These are phyloP conservation scores for Podila verticillata DNA, from an alignment of 192 early-diverging fungal genomes.

Conservation along the genomic window DNA sequence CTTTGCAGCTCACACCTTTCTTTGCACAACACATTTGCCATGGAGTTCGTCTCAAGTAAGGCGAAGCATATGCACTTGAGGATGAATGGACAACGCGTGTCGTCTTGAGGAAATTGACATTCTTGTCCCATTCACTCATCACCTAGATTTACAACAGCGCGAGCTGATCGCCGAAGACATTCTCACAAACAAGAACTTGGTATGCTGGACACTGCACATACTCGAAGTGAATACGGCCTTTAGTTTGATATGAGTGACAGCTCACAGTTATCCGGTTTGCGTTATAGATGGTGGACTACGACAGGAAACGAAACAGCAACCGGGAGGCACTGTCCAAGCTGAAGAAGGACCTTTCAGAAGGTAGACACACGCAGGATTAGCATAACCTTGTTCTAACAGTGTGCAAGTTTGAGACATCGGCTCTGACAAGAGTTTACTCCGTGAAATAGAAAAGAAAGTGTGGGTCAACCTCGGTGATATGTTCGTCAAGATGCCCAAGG, in stretches of 20 bases:
- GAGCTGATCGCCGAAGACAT: constrained; percentile 65
- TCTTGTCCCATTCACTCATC: neutral
- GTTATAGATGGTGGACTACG: constrained; percentile 63
- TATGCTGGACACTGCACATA: constrained; percentile 21
- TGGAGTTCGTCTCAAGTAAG: constrained; percentile 31
- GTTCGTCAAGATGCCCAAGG: constrained; percentile 64
- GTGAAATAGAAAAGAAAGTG: constrained; percentile 58
- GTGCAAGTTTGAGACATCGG: neutral
- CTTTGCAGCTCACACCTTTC: too few species aligned
- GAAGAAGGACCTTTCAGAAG: constrained; percentile 51
- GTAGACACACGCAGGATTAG: constrained; percentile 8
- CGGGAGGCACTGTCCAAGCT: constrained; percentile 62
- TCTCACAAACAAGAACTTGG: constrained; percentile 65
- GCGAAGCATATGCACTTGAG: neutral
- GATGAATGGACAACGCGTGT: neutral
- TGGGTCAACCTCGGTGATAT: constrained; percentile 70
- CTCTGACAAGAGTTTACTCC: neutral
- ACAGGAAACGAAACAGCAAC: constrained; percentile 64
- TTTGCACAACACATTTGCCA: neutral
- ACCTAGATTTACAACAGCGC: constrained; percentile 53
- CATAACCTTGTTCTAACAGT: too few species aligned
- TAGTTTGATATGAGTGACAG: neutral
- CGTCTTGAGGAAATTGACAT: neutral
- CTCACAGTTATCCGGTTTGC: neutral
- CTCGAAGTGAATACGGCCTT: neutral